A percentile compares a stretch with the other conserved stretches of the same genome.
Conservation (phyloP, 2,329 filamentous ascomycete species). For the Pezicula neosporulosa region DNA sequence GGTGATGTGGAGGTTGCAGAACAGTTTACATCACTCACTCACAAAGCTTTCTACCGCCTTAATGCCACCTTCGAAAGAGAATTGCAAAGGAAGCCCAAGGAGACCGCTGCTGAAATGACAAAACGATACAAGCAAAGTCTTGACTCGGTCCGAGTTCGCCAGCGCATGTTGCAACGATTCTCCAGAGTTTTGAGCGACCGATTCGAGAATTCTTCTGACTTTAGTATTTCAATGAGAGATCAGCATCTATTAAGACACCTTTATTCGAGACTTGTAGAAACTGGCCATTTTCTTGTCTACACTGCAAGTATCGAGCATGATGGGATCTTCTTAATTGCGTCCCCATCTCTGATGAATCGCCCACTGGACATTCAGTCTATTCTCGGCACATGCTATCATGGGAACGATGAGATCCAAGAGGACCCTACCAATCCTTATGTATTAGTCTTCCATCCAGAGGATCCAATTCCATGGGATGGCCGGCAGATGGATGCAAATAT, state of each 20-base stretch:
- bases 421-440: constrained; percentile 81
- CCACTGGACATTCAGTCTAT: constrained; percentile 82
- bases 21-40: constrained; percentile 92
- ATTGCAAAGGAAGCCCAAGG: constrained; percentile 77
- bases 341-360: constrained; percentile 70
- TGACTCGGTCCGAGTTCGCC: constrained; percentile 92
- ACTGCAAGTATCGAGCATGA: constrained; percentile 67
- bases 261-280: constrained; percentile 74
- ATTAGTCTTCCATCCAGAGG: constrained; percentile 79
- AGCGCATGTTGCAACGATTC: constrained; percentile 95
- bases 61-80: constrained; percentile 92
- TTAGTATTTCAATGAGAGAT: constrained; percentile 71
- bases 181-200: constrained; percentile 85
- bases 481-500: constrained; percentile 68
- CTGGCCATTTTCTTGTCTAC: constrained; percentile 85
- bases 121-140: constrained; percentile 94
- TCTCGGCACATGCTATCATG: constrained; percentile 73
- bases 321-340: constrained; percentile 80
- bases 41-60: constrained; percentile 84
- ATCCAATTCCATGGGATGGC: constrained; percentile 77
- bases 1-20: constrained; percentile 97
- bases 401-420: constrained; percentile 66
- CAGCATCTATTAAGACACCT: constrained; percentile 70
- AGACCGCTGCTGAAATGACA: constrained; percentile 85
- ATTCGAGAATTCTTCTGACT: constrained; percentile 96